Conservation (phyloP, 106 monocot species). For the Phalaenopsis equestris region DNA sequence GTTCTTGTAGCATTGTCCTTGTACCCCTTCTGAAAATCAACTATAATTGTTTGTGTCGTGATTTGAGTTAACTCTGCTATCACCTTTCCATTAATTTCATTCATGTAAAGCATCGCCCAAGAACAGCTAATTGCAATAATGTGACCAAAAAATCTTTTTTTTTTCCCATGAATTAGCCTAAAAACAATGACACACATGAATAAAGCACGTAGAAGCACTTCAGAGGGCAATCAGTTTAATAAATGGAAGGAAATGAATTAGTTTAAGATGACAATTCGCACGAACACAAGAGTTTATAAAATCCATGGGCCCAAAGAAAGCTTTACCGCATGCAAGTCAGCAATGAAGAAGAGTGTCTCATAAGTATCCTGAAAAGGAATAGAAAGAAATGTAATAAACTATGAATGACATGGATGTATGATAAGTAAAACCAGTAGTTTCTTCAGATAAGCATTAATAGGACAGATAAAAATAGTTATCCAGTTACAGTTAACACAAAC, state of each 20-base stretch:
- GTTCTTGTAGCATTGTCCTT: too few species aligned
- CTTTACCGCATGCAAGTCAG: slow-evolving; percentile 87
- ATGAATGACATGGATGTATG: not conserved
- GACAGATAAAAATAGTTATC: not conserved
- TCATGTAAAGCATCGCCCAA: not conserved
- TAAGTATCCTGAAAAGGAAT: slow-evolving; percentile 57
- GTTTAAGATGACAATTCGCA: not conserved
- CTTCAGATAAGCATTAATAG: not conserved
- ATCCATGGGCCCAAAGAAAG: not conserved
- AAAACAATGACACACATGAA: not conserved
- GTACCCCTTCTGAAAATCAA: too few species aligned
- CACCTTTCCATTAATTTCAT: not conserved
- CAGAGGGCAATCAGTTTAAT: not conserved
- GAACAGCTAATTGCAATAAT: not conserved
- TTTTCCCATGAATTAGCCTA: not conserved
- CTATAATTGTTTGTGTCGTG: too few species aligned
- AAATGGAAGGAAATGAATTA: not conserved
- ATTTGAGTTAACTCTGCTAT: too few species aligned
- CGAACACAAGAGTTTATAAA: slow-evolving; percentile 1
- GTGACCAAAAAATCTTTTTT: not conserved
- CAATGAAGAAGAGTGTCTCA: slow-evolving; percentile 95
- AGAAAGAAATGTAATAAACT: slow-evolving; percentile 9
- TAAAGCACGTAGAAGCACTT: not conserved
- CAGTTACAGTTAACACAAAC: not conserved
- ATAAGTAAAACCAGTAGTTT: not conserved